A percentile compares a stretch with the other conserved stretches of the same genome.
These are phyloP conservation scores for Coemansia sp. DNA, from an alignment of 192 early-diverging fungal species.

Conservation along the genomic window DNA sequence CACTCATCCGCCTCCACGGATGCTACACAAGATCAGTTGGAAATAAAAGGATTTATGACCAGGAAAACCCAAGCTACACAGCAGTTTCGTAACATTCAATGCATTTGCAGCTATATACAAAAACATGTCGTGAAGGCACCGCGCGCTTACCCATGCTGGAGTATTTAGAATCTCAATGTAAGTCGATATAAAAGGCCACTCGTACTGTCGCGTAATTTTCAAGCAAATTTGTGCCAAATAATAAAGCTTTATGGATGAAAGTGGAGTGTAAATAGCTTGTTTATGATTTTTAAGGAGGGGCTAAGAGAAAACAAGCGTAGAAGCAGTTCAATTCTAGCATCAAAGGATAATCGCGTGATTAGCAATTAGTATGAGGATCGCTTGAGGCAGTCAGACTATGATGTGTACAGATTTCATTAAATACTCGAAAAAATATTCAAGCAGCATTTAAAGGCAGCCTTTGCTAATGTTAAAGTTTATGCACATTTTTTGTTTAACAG, in stretches of 20 bases:
- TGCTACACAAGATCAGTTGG: constrained; percentile 12
- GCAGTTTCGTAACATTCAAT: not conserved
- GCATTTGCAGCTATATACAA: not conserved
- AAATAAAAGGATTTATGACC: not conserved
- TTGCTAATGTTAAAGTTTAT: not conserved
- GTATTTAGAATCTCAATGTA: not conserved
- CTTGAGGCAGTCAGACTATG: too few relatives aligned
- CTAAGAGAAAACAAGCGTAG: not conserved
- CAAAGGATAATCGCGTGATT: not conserved
- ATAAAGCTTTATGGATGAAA: not conserved
- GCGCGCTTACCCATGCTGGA: not conserved
- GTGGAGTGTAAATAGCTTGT: not conserved
- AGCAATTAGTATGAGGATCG: not conserved
- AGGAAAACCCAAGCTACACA: not conserved
- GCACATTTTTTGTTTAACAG: not conserved
- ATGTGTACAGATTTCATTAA: too few relatives aligned
- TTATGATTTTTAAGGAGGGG: not conserved
- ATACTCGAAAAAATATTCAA: not conserved
- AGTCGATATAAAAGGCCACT: not conserved
- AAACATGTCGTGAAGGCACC: not conserved
- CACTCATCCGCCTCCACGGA: constrained; percentile 47
- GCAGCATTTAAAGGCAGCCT: not conserved
- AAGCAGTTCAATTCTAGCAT: not conserved
- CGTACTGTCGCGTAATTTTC: not conserved
- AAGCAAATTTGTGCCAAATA: not conserved